phyloP scores from a whole-genome alignment of 1,139 yeast genomes.

The Pichia norvegensis region DNA sequence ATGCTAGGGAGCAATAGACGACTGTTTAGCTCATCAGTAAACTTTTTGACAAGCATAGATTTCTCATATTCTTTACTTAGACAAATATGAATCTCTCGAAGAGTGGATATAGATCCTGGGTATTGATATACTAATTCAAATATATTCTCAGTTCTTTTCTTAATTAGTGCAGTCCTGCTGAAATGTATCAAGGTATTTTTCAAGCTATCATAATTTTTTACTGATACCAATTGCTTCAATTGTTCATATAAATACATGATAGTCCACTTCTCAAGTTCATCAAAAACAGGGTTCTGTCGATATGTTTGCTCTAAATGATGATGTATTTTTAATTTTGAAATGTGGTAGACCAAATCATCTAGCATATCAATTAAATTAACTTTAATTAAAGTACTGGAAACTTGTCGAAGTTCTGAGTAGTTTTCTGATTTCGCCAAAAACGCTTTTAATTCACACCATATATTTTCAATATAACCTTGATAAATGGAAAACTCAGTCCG shows the following conservation, averaged over 20 bases:
- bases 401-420: neutral
- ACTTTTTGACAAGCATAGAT: constrained; percentile 45
- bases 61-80: constrained; percentile 35
- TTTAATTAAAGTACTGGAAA: constrained; percentile 12
- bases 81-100: constrained; percentile 56
- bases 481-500: constrained; percentile 6
- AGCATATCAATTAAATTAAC: constrained; percentile 30
- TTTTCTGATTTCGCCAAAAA: neutral
- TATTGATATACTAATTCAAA: constrained; percentile 53
- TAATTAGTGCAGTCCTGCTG: constrained; percentile 39
- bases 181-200: constrained; percentile 27
- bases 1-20: constrained; percentile 73
- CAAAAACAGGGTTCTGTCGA: constrained; percentile 30
- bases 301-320: constrained; percentile 18
- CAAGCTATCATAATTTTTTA: constrained; percentile 17
- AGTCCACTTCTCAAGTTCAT: constrained; percentile 34
- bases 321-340: constrained; percentile 43
- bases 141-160: constrained; percentile 53
- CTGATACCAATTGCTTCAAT: constrained; percentile 22
- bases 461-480: constrained; percentile 2
- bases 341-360: constrained; percentile 34
- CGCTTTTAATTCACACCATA: constrained; percentile 5
- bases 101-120: constrained; percentile 53
- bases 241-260: constrained; percentile 34
- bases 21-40: constrained; percentile 42